These are phyloP conservation scores for Lepiota venenata DNA, from an alignment of 768 basidiomycete species.

Conservation along the genomic window DNA sequence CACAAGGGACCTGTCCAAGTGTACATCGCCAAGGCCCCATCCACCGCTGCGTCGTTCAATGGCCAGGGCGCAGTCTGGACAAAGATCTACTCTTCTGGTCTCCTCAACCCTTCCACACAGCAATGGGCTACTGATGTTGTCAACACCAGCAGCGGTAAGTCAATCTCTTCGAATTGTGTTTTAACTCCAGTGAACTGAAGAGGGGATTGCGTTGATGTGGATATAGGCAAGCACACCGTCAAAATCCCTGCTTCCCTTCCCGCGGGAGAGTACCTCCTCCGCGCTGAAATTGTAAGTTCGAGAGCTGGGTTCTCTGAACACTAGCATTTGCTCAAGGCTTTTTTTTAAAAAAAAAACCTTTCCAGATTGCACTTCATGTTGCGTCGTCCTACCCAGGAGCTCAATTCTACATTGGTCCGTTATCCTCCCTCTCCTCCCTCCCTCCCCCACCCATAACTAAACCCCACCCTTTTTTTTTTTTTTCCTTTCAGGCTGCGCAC, in stretches of 20 bases:
- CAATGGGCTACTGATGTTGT: constrained; percentile 51
- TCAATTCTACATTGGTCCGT: constrained; percentile 41
- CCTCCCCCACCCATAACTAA: too few relatives aligned
- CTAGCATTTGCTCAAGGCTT: neutral
- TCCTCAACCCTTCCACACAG: constrained; percentile 22
- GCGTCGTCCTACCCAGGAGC: constrained; percentile 42
- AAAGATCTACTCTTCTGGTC: constrained; percentile 33
- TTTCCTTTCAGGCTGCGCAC: constrained; percentile 37
- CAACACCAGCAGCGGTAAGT: constrained; percentile 38
- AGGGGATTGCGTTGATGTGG: constrained; percentile 22
- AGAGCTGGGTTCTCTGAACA: neutral
- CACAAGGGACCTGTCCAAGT: constrained; percentile 51
- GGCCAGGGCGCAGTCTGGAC: constrained; percentile 48
- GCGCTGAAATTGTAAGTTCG: constrained; percentile 42
- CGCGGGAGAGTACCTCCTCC: constrained; percentile 48
- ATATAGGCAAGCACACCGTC: constrained; percentile 39
- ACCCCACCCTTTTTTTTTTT: too few relatives aligned
- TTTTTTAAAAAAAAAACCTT: too few relatives aligned
- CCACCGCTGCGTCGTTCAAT: constrained; percentile 29
- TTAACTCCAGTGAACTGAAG: constrained; percentile 12
- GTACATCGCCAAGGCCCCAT: constrained; percentile 47
- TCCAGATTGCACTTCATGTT: constrained; percentile 33
- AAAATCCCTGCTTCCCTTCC: constrained; percentile 41
- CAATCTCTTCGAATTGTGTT: neutral
- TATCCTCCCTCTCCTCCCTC: neutral